These are phyloP conservation scores for Anacardium occidentale DNA, from an alignment of 345 rosid genomes.

Conservation along the genomic window DNA sequence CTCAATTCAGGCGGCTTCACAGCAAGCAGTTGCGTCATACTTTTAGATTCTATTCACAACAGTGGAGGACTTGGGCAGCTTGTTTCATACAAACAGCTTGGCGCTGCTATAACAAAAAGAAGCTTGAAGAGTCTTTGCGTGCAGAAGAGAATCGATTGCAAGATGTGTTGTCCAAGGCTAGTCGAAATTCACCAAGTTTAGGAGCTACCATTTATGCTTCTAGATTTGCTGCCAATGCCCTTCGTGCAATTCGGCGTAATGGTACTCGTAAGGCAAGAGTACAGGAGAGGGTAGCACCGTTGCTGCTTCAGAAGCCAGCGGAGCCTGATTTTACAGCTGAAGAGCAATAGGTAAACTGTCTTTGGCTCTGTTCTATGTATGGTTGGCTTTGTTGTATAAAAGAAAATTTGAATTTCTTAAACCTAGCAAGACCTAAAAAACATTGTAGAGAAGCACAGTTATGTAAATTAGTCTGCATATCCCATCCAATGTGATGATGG, in stretches of 20 bases:
- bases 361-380: not conserved
- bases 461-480: not conserved
- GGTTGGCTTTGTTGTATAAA: constrained; percentile 3
- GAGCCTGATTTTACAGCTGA: constrained; percentile 86
- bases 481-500: too few relatives aligned
- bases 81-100: constrained; percentile 89
- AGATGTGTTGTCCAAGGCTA: constrained; percentile 65
- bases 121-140: constrained; percentile 59
- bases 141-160: constrained; percentile 75
- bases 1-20: constrained; percentile 83
- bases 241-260: constrained; percentile 51
- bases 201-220: constrained; percentile 91
- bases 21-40: constrained; percentile 87
- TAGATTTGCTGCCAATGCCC: constrained; percentile 76
- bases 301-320: constrained; percentile 82
- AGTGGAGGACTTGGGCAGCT: constrained; percentile 97
- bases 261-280: constrained; percentile 58
- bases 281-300: constrained; percentile 58
- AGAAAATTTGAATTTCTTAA: not conserved
- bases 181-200: constrained; percentile 72
- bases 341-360: constrained; percentile 27
- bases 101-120: constrained; percentile 73
- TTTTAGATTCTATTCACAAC: constrained; percentile 79
- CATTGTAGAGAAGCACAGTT: not conserved
- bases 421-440: not conserved